phyloP scores from a whole-genome alignment of 176 grass and related monocot genomes.

The Avena atlantica region DNA sequence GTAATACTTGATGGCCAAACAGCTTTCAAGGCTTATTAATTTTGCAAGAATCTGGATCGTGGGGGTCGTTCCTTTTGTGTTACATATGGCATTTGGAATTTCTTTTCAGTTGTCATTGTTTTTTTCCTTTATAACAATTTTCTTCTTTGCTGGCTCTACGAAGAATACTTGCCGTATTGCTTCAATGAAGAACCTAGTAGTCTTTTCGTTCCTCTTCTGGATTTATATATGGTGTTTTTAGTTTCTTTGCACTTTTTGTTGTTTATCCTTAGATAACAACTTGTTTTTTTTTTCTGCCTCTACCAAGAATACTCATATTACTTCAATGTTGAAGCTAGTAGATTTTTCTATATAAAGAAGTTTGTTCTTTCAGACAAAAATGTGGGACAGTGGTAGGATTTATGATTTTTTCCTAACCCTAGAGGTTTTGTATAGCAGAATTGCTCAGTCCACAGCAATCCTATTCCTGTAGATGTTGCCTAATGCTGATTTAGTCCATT shows the following conservation, averaged over 20 bases:
- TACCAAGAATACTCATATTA: conserved; percentile 11
- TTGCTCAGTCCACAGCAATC: background rate
- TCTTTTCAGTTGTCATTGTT: background rate
- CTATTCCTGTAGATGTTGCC: background rate
- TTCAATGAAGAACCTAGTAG: background rate
- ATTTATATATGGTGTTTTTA: background rate
- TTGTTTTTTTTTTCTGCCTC: background rate
- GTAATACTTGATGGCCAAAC: background rate
- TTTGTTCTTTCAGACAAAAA: background rate
- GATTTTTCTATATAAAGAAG: background rate
- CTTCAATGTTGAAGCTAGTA: background rate
- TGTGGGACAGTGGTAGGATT: background rate
- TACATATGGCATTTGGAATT: conserved; percentile 22
- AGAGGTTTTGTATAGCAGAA: background rate
- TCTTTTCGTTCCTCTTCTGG: background rate
- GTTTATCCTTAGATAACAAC: background rate
- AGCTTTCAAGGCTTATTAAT: background rate
- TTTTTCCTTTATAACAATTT: background rate
- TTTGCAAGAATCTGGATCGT: background rate
- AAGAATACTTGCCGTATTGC: background rate
- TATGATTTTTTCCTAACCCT: background rate
- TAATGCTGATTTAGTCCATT: background rate
- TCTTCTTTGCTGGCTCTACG: background rate
- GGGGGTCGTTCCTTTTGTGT: background rate
- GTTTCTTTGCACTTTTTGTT: conserved; percentile 4